phyloP scores from a whole-genome alignment of 805 yeast species.

The Cyberlindnera euphorbiiphila region DNA sequence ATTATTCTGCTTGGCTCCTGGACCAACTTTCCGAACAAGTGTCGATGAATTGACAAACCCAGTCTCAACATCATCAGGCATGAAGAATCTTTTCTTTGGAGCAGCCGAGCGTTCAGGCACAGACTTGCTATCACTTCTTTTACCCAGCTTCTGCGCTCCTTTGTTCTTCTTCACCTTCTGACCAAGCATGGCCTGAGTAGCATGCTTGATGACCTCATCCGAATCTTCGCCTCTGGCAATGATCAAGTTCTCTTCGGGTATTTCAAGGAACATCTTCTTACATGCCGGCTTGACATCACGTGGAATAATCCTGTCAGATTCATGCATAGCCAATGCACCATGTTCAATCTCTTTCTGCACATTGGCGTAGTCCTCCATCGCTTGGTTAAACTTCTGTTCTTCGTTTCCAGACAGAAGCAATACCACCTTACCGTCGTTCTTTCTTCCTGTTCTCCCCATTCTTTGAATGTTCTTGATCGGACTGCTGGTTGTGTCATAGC shows the following conservation, averaged over 20 bases:
- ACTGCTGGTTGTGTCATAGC: conserved; percentile 89
- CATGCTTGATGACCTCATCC: conserved; percentile 64
- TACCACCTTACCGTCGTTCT: conserved; percentile 80
- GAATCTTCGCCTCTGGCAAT: conserved; percentile 51
- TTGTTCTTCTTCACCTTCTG: conserved; percentile 25
- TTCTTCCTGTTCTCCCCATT: conserved; percentile 98
- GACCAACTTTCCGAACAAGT: conserved; percentile 36
- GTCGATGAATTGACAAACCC: conserved; percentile 56
- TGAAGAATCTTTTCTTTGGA: conserved; percentile 49
- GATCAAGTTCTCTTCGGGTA: conserved; percentile 68
- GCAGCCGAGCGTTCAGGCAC: conserved; percentile 16
- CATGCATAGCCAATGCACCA: conserved; percentile 39
- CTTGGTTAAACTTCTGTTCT: conserved; percentile 70
- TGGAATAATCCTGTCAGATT: conserved; percentile 70
- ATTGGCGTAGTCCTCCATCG: conserved; percentile 77
- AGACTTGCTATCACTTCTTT: conserved; percentile 13
- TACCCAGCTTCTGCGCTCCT: neutral
- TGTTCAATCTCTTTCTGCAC: conserved; percentile 67
- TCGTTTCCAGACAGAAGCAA: conserved; percentile 76
- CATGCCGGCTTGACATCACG: conserved; percentile 49
- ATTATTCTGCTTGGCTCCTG: no score
- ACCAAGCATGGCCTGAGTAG: conserved; percentile 59
- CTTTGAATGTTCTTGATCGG: conserved; percentile 93
- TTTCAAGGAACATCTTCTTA: conserved; percentile 50
- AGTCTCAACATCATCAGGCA: conserved; percentile 69